Percentiles rank a stretch among this genome's conserved stretches.
Evolutionary conservation across 2,329 filamentous ascomycete genomes (phyloP).

Genomic region (Blastomyces parvus): DNA sequence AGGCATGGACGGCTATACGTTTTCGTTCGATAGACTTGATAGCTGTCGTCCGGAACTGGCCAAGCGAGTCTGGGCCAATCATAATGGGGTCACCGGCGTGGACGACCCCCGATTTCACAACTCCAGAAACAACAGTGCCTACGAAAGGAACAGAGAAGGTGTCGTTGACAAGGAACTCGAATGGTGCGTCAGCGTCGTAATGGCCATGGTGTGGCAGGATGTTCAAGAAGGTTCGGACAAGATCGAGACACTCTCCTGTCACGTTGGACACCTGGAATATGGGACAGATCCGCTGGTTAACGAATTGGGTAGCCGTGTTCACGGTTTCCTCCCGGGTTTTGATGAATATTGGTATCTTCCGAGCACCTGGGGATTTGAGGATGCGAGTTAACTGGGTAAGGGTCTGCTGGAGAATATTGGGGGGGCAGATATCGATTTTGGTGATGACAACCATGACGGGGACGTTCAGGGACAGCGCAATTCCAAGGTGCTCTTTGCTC

Average conservation of each 20-base stretch:
- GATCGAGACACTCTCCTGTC: constrained; percentile 79
- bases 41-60: constrained; percentile 76
- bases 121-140: constrained; percentile 89
- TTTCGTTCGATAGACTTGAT: constrained; percentile 93
- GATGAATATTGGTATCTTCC: constrained; percentile 94
- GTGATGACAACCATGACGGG: constrained; percentile 97
- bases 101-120: constrained; percentile 77
- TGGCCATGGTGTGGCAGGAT: constrained; percentile 90
- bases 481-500: constrained; percentile 96
- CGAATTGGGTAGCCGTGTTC: constrained; percentile 91
- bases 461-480: constrained; percentile 87
- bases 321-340: constrained; percentile 85
- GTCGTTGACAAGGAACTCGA: constrained; percentile 94
- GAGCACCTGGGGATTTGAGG: constrained; percentile 81
- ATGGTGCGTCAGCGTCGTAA: constrained; percentile 77
- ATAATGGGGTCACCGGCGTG: constrained; percentile 85
- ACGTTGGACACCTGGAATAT: constrained; percentile 98
- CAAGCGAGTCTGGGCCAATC: constrained; percentile 81
- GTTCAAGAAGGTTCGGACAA: constrained; percentile 88
- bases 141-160: constrained; percentile 97
- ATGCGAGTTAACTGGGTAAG: constrained; percentile 86
- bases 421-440: constrained; percentile 97
- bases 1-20: constrained; percentile 76
- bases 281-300: constrained; percentile 88
- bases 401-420: constrained; percentile 88